Conservation (phyloP, 2,329 filamentous ascomycete genomes). For the Clonostachys solani region DNA sequence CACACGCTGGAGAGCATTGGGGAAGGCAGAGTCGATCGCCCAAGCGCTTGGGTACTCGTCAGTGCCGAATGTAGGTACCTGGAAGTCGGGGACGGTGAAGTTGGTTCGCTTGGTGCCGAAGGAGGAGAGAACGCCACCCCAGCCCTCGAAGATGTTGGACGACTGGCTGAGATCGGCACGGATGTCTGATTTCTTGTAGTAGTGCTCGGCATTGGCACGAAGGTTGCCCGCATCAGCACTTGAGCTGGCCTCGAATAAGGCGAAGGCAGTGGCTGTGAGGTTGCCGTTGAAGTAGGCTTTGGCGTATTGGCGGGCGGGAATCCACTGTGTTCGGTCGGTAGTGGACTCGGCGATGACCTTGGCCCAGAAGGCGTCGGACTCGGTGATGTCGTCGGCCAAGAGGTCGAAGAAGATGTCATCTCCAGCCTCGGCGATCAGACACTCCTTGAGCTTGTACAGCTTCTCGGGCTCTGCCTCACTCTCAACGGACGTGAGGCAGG, state of each 20-base stretch:
- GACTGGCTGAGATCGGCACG: neutral
- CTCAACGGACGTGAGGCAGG: no score
- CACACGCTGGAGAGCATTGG: neutral
- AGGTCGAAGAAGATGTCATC: slow-evolving; percentile 1
- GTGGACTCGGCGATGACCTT: slow-evolving; percentile 17
- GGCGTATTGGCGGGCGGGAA: neutral
- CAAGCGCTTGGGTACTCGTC: neutral
- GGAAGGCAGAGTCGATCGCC: neutral
- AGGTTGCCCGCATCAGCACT: neutral
- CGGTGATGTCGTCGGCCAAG: neutral
- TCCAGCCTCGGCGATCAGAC: neutral
- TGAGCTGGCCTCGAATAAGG: neutral
- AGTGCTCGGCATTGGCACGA: neutral
- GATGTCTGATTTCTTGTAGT: neutral
- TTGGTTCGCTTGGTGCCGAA: slow-evolving; percentile 1
- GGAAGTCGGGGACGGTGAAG: neutral
- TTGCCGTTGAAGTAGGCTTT: neutral
- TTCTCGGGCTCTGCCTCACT: neutral
- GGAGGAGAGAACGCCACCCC: neutral
- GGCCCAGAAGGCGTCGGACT: slow-evolving; percentile 1
- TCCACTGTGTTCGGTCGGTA: slow-evolving; percentile 6
- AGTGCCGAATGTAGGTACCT: neutral
- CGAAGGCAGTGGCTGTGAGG: neutral
- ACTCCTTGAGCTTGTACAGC: slow-evolving; percentile 1
- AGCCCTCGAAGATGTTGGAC: slow-evolving; percentile 1